Conservation (phyloP, 1,284 basidiomycete species). For the Pterulicium gracile region DNA sequence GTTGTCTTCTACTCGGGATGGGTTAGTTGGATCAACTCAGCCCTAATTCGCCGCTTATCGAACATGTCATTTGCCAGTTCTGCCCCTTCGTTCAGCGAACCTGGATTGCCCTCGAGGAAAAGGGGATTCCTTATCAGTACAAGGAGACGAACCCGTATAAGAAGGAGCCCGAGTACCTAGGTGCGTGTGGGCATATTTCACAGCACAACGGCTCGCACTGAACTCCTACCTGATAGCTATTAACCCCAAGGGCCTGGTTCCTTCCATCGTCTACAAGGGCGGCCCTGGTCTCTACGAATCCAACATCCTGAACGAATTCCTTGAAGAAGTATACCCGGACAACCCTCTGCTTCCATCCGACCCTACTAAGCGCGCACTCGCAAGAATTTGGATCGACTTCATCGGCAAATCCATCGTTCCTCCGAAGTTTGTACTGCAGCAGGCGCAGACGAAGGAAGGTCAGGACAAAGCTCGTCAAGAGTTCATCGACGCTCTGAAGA, state of each 20-base stretch:
- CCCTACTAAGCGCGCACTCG: constrained; percentile 36
- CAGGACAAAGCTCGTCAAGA: constrained; percentile 35
- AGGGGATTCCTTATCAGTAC: constrained; percentile 52
- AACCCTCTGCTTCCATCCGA: constrained; percentile 35
- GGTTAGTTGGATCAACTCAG: constrained; percentile 24
- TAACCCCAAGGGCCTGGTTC: constrained; percentile 62
- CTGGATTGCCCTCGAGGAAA: constrained; percentile 63
- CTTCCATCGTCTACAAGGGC: constrained; percentile 45
- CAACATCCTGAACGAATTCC: constrained; percentile 46
- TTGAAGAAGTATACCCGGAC: constrained; percentile 47
- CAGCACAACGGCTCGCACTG: no score
- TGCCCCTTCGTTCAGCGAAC: constrained; percentile 60
- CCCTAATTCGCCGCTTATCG: neutral
- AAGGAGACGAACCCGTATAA: constrained; percentile 63
- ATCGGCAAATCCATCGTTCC: constrained; percentile 40
- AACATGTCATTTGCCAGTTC: constrained; percentile 28
- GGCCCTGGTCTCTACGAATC: constrained; percentile 53
- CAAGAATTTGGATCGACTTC: constrained; percentile 45
- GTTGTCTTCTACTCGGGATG: constrained; percentile 54
- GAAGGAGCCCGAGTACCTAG: constrained; percentile 52
- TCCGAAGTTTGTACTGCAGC: constrained; percentile 38
- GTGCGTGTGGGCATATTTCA: no score
- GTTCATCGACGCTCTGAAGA: constrained; percentile 32
- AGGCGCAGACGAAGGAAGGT: constrained; percentile 39
- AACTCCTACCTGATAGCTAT: no score